Evolutionary conservation across 1,139 yeast species (phyloP).

Genomic region (Zygoascus hellenicus): DNA sequence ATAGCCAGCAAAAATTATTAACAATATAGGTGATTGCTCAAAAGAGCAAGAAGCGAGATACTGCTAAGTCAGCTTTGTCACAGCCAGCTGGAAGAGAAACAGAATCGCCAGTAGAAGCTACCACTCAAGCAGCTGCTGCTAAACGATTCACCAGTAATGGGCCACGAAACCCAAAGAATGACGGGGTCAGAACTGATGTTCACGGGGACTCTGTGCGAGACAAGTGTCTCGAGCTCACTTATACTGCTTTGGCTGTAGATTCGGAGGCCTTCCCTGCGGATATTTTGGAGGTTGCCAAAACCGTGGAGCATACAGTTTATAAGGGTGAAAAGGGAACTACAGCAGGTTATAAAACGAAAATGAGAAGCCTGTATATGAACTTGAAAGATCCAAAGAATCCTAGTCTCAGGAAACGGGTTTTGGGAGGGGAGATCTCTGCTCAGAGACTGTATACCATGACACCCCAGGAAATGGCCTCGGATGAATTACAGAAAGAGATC

Average conservation of each 20-base stretch:
- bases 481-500: conserved; percentile 76
- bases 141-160: conserved; percentile 26
- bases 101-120: conserved; percentile 17
- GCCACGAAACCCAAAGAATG: conserved; percentile 70
- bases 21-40: conserved; percentile 64
- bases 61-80: conserved; percentile 12
- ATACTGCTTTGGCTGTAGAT: conserved; percentile 84
- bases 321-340: conserved; percentile 48
- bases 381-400: conserved; percentile 87
- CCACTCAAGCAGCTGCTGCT: conserved; percentile 12
- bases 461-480: conserved; percentile 91
- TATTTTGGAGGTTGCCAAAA: conserved; percentile 59
- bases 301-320: conserved; percentile 69
- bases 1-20: background rate
- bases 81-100: conserved; percentile 22
- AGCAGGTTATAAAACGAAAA: conserved; percentile 66
- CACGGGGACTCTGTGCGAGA: conserved; percentile 78
- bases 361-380: conserved; percentile 78
- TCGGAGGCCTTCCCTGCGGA: conserved; percentile 54
- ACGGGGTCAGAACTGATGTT: conserved; percentile 65
- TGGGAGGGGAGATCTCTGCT: conserved; percentile 60
- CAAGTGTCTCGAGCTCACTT: conserved; percentile 74
- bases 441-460: conserved; percentile 67
- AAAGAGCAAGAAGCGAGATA: conserved; percentile 35
- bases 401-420: conserved; percentile 64